A percentile compares a stretch with the other conserved stretches of the same genome.
Evolutionary conservation across 331 rosid genomes (phyloP).

Genomic region (Dryas integrifolia): DNA sequence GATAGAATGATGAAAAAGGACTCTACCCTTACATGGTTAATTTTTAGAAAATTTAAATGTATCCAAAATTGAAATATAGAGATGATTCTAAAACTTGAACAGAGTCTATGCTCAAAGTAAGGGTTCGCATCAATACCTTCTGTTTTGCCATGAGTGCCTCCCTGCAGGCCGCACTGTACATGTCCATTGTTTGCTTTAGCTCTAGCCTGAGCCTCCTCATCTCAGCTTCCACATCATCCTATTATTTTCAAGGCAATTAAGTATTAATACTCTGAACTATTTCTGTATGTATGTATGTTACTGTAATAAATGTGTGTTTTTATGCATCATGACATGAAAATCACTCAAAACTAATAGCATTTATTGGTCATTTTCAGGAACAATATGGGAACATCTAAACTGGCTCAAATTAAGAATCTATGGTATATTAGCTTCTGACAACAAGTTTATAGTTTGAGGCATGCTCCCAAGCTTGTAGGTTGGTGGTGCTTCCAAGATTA

Average conservation of each 20-base stretch:
- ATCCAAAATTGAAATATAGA: background rate
- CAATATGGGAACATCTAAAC: background rate
- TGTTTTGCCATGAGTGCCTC: constrained; percentile 63
- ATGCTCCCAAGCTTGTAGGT: background rate
- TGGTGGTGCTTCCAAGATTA: background rate
- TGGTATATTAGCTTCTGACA: background rate
- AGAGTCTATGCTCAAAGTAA: background rate
- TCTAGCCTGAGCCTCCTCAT: constrained; percentile 72
- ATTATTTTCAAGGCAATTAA: constrained; percentile 21
- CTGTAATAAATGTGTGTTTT: background rate
- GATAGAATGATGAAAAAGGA: no score
- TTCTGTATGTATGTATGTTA: background rate
- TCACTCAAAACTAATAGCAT: background rate
- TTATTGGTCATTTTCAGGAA: background rate
- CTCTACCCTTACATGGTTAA: no score
- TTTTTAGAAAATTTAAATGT: background rate
- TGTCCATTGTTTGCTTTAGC: constrained; percentile 70
- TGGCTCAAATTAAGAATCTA: background rate
- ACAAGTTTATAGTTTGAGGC: background rate
- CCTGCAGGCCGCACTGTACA: constrained; percentile 77
- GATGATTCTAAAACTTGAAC: background rate
- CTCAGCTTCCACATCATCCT: constrained; percentile 83
- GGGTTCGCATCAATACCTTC: constrained; percentile 28
- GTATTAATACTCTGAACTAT: background rate
- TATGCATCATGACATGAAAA: background rate